Evolutionary conservation across 2,329 filamentous ascomycete genomes (phyloP).

Genomic region (Geosmithia morbida): DNA sequence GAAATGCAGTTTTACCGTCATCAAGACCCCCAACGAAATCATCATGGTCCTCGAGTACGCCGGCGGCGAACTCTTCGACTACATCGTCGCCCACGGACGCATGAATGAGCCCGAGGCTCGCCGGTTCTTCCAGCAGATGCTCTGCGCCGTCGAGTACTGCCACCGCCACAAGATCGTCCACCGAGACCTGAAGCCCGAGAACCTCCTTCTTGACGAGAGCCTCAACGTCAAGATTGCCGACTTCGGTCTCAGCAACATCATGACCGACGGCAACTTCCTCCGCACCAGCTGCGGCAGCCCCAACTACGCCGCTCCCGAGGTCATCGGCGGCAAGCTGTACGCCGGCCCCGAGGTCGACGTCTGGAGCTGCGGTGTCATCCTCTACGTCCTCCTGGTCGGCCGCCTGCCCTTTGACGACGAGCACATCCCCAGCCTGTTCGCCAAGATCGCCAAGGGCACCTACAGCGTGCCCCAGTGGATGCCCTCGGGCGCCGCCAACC

Average conservation of each 20-base stretch:
- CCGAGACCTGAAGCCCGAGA: slow-evolving; percentile 93
- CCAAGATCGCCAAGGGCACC: slow-evolving; percentile 90
- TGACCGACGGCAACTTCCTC: slow-evolving; percentile 98
- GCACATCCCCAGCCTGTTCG: slow-evolving; percentile 92
- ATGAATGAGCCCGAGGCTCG: slow-evolving; percentile 88
- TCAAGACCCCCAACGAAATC: slow-evolving; percentile 86
- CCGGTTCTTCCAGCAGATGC: slow-evolving; percentile 97
- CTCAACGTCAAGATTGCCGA: slow-evolving; percentile 99
- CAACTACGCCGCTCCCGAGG: slow-evolving; percentile 95
- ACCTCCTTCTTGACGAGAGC: slow-evolving; percentile 83
- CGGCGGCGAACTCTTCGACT: slow-evolving; percentile 92
- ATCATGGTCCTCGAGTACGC: slow-evolving; percentile 99
- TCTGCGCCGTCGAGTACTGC: slow-evolving; percentile 97
- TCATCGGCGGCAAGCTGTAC: slow-evolving; percentile 95
- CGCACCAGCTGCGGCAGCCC: slow-evolving; percentile 97
- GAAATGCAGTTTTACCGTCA: slow-evolving; percentile 68
- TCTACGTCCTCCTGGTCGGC: slow-evolving; percentile 70
- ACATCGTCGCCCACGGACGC: slow-evolving; percentile 86
- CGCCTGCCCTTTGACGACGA: slow-evolving; percentile 94
- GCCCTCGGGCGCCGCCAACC: slow-evolving; percentile 61
- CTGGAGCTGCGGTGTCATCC: slow-evolving; percentile 90
- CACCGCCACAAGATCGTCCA: slow-evolving; percentile 98
- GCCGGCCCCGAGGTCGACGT: slow-evolving; percentile 96
- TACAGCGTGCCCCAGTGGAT: slow-evolving; percentile 91
- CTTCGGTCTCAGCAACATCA: slow-evolving; percentile 97